These are phyloP conservation scores for Pseudotsuga menziesii DNA, from an alignment of 75 land plant species.

Conservation along the genomic window DNA sequence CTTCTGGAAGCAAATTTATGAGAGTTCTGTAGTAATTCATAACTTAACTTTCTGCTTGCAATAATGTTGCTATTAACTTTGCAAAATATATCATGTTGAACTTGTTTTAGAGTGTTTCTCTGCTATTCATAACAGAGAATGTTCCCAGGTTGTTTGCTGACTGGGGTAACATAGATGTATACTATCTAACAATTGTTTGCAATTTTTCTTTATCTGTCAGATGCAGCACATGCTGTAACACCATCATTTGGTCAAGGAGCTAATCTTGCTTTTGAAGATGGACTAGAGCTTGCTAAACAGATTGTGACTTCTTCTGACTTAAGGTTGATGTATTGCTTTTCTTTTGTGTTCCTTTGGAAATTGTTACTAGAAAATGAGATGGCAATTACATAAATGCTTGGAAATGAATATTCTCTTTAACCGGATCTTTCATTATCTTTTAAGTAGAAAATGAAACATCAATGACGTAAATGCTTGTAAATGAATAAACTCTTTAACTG, in stretches of 20 bases:
- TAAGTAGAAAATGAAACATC: too few species aligned
- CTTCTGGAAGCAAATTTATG: neutral
- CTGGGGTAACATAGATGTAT: too few species aligned
- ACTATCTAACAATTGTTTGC: neutral
- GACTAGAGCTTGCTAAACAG: constrained; percentile 40
- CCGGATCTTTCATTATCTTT: too few species aligned
- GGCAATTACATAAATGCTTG: neutral
- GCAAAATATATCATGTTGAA: neutral
- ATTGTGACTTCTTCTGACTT: constrained; percentile 22
- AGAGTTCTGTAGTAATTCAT: neutral
- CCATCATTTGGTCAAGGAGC: constrained; percentile 54
- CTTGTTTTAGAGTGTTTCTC: neutral
- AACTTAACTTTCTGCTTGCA: neutral
- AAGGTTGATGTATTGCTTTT: constrained; percentile 12
- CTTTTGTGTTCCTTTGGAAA: neutral
- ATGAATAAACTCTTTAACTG: neutral
- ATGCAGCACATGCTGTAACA: constrained; percentile 64
- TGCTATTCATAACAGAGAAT: neutral
- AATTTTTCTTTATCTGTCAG: constrained; percentile 13
- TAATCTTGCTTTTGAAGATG: constrained; percentile 54
- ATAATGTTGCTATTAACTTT: neutral
- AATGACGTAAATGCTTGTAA: too few species aligned
- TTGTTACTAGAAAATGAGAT: neutral
- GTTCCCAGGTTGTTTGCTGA: too few species aligned
- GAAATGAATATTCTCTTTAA: neutral